Conservation (phyloP, 768 basidiomycete genomes). For the Boletus insuetus region DNA sequence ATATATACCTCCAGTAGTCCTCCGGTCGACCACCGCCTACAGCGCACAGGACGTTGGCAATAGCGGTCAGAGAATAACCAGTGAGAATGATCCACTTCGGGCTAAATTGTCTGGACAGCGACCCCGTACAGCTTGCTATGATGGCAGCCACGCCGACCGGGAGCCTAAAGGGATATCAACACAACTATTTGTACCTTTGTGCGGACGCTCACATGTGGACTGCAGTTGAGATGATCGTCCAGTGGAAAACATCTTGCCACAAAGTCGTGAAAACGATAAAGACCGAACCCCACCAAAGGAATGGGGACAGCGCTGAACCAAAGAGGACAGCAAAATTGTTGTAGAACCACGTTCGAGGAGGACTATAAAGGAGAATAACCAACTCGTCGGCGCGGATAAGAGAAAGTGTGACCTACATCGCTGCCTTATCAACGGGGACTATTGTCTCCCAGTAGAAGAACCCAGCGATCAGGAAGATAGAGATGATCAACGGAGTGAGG, state of each 20-base stretch:
- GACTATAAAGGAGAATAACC: conserved; percentile 21
- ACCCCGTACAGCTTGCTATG: conserved; percentile 36
- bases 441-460: conserved; percentile 54
- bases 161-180: conserved; percentile 26
- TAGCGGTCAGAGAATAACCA: conserved; percentile 37
- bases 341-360: conserved; percentile 43
- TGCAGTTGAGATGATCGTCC: conserved; percentile 39
- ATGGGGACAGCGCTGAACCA: conserved; percentile 36
- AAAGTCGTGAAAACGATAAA: conserved; percentile 34
- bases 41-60: conserved; percentile 30
- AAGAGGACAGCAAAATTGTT: conserved; percentile 41
- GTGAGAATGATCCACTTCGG: conserved; percentile 46
- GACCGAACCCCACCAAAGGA: conserved; percentile 40
- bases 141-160: conserved; percentile 42
- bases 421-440: conserved; percentile 40
- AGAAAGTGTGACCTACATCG: conserved; percentile 33
- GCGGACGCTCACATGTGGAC: conserved; percentile 35
- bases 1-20: not conserved
- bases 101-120: conserved; percentile 35
- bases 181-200: not conserved
- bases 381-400: not conserved
- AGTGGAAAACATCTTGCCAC: conserved; percentile 42
- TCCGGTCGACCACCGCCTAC: not conserved
- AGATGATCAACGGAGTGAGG: conserved; percentile 45
- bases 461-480: conserved; percentile 34